Conservation (phyloP, 345 rosid genomes). For the Rhodomyrtus tomentosa region DNA sequence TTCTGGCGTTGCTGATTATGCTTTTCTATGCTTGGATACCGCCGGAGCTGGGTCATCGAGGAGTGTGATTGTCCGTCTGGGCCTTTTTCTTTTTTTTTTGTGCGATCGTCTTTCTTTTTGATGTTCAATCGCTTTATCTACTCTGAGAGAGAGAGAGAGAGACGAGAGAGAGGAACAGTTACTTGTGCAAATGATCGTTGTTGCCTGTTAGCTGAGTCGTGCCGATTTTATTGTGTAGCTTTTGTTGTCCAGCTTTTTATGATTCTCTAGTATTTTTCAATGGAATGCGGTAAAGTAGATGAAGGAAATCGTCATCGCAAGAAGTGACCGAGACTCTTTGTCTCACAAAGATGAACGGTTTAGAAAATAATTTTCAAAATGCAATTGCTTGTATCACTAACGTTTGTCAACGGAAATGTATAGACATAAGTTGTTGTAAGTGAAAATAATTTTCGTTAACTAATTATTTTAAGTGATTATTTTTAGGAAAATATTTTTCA, state of each 20-base stretch:
- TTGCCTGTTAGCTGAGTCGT: background rate
- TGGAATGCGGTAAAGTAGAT: fast-evolving
- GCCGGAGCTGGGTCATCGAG: background rate
- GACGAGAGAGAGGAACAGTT: background rate
- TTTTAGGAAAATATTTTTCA: too few relatives aligned
- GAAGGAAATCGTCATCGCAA: background rate
- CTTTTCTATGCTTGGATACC: background rate
- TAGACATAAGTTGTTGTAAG: too few relatives aligned
- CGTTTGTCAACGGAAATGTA: too few relatives aligned
- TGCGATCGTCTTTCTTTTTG: background rate
- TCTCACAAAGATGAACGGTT: too few relatives aligned
- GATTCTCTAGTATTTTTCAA: background rate
- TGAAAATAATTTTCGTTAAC: too few relatives aligned
- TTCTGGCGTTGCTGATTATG: too few relatives aligned
- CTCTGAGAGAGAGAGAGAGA: background rate
- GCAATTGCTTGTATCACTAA: too few relatives aligned
- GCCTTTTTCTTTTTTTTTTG: background rate
- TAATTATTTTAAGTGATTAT: too few relatives aligned
- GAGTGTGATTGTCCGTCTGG: background rate
- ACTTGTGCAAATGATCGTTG: background rate
- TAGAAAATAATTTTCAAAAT: too few relatives aligned
- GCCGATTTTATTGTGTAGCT: background rate
- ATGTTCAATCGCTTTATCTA: too few relatives aligned
- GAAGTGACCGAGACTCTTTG: too few relatives aligned
- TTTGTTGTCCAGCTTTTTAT: background rate